Percentiles rank a stretch among this genome's conserved stretches.
phyloP scores from a whole-genome alignment of 257 asterid species.

The Ilex aquifolium region DNA sequence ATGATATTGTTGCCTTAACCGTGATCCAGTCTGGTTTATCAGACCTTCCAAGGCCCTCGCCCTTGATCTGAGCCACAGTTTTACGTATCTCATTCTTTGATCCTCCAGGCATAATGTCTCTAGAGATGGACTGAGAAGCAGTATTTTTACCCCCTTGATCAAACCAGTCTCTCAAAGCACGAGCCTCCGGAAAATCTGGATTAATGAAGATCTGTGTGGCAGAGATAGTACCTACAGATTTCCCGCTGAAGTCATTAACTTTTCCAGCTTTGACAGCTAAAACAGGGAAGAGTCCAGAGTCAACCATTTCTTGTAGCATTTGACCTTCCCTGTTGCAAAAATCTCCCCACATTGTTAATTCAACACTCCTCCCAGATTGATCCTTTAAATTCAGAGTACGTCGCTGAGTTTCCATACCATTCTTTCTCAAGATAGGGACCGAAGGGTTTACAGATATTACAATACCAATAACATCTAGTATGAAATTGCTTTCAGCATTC shows the following conservation, averaged over 20 bases:
- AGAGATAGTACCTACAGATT: constrained; percentile 76
- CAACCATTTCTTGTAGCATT: constrained; percentile 55
- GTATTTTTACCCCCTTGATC: constrained; percentile 67
- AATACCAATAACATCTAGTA: constrained; percentile 78
- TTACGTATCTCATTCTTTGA: constrained; percentile 67
- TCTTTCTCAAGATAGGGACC: constrained; percentile 85
- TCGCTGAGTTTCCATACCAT: constrained; percentile 96
- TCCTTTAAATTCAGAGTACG: constrained; percentile 79
- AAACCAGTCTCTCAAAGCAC: constrained; percentile 61
- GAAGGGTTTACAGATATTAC: constrained; percentile 77
- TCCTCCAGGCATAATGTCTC: constrained; percentile 56
- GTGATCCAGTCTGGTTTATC: constrained; percentile 94
- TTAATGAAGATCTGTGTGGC: constrained; percentile 80
- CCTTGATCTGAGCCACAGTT: constrained; percentile 69
- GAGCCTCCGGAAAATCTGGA: constrained; percentile 72
- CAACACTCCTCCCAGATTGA: constrained; percentile 70
- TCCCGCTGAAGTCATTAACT: constrained; percentile 87
- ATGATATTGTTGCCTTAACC: constrained; percentile 70
- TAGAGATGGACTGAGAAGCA: constrained; percentile 72
- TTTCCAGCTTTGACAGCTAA: constrained; percentile 92
- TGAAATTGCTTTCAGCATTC: constrained; percentile 67
- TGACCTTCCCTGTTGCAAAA: constrained; percentile 92
- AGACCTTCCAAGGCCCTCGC: constrained; percentile 89
- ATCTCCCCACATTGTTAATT: constrained; percentile 94
- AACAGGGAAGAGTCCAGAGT: constrained; percentile 60